Base-by-base conservation (phyloP, 345 rosid genomes). In the Tarenaya hassleriana region DNA sequence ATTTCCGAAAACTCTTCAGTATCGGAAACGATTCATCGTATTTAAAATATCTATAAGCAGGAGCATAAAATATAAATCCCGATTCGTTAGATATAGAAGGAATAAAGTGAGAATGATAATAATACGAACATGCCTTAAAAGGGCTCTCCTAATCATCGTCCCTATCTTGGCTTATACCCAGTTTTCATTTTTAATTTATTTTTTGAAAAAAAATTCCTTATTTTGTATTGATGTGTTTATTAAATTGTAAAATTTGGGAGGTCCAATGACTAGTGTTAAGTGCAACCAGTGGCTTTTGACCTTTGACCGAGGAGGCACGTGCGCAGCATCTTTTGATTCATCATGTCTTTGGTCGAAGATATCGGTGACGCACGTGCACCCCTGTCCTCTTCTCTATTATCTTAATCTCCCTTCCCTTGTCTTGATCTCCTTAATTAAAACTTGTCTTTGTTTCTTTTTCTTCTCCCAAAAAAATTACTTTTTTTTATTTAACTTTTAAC, bases 301-400 rank as follows among this genome's bases (percentile, higher is more conserved):
- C 70, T 42, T 80, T 77, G 86, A 79, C 84, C 41, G 67, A 34
- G 20, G 18, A 63, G 66, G 73, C 86, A 83, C 82, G 84, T 80
- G 86, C 78, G 71, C 62, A 19, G 75, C 74, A 64, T 70, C 75
- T 73, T 62, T 60, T 34, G 44, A 55, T 49, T 59, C 48, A 49
- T 48, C 50, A 34, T 45, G 15, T 21, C 50, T 37, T 16, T 33
- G 19, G 67, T 73, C 77, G 72, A 64, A 29, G 59, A 75, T 69
- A 71, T 69, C 86, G 77, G 83, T 50, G 78, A 64, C 64, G 80
- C 81, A 82, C 86, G 90, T 77, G 81, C 77, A 46, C 11, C 63
- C 61, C 17, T 17, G 47, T 41, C 33, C 5, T 5, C 11, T 31
- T 10, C n/a, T 19, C 31, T 16, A 54, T n/a, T n/a, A n/a, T n/a